phyloP scores from a whole-genome alignment of 106 monocot genomes.

The Dendrobium huoshanense region DNA sequence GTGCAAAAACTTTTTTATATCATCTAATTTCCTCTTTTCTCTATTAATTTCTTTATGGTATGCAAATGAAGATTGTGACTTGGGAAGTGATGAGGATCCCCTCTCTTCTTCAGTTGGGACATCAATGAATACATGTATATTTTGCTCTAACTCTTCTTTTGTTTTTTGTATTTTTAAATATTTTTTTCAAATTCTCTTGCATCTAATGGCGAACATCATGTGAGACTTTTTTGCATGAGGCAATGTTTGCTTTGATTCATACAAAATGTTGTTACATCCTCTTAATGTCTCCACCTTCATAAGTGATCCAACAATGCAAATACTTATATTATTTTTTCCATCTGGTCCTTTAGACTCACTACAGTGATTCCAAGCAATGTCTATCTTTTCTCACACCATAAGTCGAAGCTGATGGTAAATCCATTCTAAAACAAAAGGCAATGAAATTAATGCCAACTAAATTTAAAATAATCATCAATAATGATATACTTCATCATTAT shows the following conservation, averaged over 20 bases:
- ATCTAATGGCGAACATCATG: neutral
- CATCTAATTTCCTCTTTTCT: neutral
- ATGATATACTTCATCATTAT: too few relatives aligned
- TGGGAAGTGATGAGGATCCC: neutral
- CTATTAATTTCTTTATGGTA: neutral
- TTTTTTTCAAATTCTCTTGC: neutral
- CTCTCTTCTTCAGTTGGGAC: neutral
- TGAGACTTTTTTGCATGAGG: neutral
- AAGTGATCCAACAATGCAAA: neutral
- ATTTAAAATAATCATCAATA: too few relatives aligned
- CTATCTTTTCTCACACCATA: neutral
- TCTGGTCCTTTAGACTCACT: neutral
- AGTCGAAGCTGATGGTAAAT: neutral
- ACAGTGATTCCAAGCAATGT: neutral
- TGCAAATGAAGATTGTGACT: neutral
- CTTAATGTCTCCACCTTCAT: neutral
- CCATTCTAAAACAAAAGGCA: neutral
- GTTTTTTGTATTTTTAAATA: neutral
- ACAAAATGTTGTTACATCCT: neutral
- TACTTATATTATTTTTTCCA: neutral
- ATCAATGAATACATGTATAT: neutral
- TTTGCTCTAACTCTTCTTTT: neutral
- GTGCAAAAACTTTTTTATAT: neutral
- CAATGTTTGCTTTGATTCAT: neutral
- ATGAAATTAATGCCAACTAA: too few relatives aligned